Evolutionary conservation across 495 filamentous ascomycete genomes (phyloP).

Genomic region (Penicillium longicatenatum): DNA sequence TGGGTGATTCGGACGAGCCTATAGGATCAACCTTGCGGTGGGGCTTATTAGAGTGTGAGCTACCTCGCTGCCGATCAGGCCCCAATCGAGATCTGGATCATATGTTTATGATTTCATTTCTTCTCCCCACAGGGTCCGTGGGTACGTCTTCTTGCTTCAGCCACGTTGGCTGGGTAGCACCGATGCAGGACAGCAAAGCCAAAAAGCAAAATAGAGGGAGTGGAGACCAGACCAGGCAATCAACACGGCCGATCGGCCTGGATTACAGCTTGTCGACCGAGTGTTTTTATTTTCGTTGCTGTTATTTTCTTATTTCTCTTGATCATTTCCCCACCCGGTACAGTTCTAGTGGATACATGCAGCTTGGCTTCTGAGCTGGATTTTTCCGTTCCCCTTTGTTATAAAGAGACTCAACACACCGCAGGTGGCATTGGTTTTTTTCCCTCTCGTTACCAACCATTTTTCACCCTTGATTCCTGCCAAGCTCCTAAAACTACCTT

Average conservation of each 20-base stretch:
- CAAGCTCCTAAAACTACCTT: not conserved
- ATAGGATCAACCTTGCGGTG: conserved; percentile 11
- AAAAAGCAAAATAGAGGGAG: conserved; percentile 5
- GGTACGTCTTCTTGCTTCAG: conserved; percentile 2
- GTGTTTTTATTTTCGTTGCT: not conserved
- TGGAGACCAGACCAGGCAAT: conserved; percentile 9
- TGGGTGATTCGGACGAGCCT: conserved; percentile 18
- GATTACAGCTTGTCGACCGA: conserved; percentile 1
- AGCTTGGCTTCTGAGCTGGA: not conserved
- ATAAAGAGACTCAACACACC: conserved; percentile 2
- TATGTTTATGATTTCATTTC: conserved; percentile 4
- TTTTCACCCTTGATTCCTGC: conserved; percentile 1
- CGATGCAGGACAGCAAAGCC: conserved; percentile 9
- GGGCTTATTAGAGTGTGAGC: not conserved
- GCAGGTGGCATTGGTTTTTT: not conserved
- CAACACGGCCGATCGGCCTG: conserved; percentile 9
- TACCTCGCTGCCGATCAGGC: conserved; percentile 14
- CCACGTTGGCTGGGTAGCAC: conserved; percentile 28
- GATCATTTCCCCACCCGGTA: not conserved
- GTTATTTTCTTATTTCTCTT: not conserved
- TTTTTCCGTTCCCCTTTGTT: not conserved
- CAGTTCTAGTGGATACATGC: not conserved
- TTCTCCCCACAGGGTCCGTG: not conserved
- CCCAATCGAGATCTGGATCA: conserved; percentile 22
- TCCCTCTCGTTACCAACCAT: not conserved